Conservation (phyloP, 2,329 filamentous ascomycete genomes). For the Lachnellula suecica region DNA sequence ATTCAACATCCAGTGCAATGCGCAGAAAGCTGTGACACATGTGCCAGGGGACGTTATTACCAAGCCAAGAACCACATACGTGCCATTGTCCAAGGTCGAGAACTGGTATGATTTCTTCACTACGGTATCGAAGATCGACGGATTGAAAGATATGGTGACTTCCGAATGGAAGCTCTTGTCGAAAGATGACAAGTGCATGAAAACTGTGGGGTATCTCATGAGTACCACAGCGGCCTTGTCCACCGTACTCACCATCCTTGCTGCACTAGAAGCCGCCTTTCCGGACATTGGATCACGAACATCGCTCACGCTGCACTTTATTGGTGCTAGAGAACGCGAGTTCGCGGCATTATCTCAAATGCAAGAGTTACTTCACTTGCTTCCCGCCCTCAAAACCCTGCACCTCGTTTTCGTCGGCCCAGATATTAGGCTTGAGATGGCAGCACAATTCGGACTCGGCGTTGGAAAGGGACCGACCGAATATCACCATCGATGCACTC, state of each 20-base stretch:
- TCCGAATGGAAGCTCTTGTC: neutral
- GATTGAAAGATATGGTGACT: neutral
- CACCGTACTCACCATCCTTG: slow-evolving; percentile 18
- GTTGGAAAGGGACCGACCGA: slow-evolving; percentile 7
- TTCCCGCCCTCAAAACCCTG: slow-evolving; percentile 10
- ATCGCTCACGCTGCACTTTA: slow-evolving; percentile 15
- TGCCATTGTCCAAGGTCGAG: slow-evolving; percentile 11
- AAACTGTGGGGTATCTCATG: slow-evolving; percentile 3
- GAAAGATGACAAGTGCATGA: neutral
- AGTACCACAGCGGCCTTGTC: slow-evolving; percentile 11
- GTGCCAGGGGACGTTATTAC: slow-evolving; percentile 1
- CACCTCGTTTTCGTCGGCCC: slow-evolving; percentile 11
- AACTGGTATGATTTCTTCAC: slow-evolving; percentile 22
- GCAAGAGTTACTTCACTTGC: slow-evolving; percentile 19
- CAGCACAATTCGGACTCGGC: neutral
- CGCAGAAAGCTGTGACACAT: slow-evolving; percentile 1
- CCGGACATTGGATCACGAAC: slow-evolving; percentile 3
- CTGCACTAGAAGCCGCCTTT: slow-evolving; percentile 15
- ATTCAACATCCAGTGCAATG: slow-evolving; percentile 13
- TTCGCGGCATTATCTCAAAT: slow-evolving; percentile 13
- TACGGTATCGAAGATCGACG: slow-evolving; percentile 15
- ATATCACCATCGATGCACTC: slow-evolving; percentile 14
- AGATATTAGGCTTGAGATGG: slow-evolving; percentile 4
- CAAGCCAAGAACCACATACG: slow-evolving; percentile 12
- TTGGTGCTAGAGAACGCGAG: slow-evolving; percentile 16